Base-by-base conservation (phyloP, 306 rosid genomes). In the Prosopis cineraria region DNA sequence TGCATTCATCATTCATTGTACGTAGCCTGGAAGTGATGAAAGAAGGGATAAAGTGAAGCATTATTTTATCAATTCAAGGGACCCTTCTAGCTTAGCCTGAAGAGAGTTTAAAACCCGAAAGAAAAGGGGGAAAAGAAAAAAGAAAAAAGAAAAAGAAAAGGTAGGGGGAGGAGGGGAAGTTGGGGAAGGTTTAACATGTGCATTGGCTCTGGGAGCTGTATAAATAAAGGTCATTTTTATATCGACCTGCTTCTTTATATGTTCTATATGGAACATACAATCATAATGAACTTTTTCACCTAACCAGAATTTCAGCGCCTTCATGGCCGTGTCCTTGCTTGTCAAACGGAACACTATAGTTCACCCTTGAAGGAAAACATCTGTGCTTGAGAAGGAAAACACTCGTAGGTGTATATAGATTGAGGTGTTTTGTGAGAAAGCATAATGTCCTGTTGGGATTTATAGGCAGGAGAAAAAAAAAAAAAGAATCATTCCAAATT, bases 31-130 rank as follows among this genome's bases (percentile, higher is more conserved):
- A 86, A 76, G 80, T 80, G 85, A n/a, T n/a, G n/a, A n/a, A n/a
- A 50, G 85, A 80, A 86, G 69, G 83, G 77, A 75, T 75, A 84
- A 85, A 74, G 86, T 78, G 87, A 82, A 84, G 84, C 89, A 52
- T 83, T 78, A 60, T 56, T 74, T 68, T 80, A 83, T 82, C 86
- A 34, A 80, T 80, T 80, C 81, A 70, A 78, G 86, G 88, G 84
- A 82, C 76, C 36, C 81, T 69, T 25, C 81, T 83, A 82, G 78
- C 79, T 82, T 78, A 63, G 75, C 78, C 69, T 77, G 39, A 67
- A 63, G 69, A n/a, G 19, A 27, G 63, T 2, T n/a, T 67, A 68
- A 41, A 7, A 1, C 24, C 41, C 6, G 5, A 4, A 4, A 4
- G 5, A 37, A 3, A 4, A 33, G 36, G 36, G 36, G 36, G 36